Evolutionary conservation across 148 eudicot species (phyloP).

Genomic region (Rhododendron williamsianum): DNA sequence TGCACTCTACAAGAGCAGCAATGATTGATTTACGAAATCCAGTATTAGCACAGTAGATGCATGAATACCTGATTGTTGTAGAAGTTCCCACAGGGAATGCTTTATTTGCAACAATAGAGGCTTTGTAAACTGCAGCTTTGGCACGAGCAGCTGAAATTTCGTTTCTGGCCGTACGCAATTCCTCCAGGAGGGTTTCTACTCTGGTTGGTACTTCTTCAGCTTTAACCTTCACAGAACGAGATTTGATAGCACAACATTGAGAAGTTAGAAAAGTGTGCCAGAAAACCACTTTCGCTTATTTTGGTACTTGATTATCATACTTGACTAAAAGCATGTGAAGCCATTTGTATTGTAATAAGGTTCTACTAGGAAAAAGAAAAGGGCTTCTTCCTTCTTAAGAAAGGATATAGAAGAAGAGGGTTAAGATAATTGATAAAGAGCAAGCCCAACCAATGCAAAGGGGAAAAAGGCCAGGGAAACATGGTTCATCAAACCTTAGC

Average conservation of each 20-base stretch:
- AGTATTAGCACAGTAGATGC: not conserved
- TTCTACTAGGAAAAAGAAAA: not conserved
- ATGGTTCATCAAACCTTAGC: not conserved
- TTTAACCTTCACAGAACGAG: slow-evolving; percentile 51
- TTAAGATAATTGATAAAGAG: not conserved
- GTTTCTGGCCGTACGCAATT: slow-evolving; percentile 63
- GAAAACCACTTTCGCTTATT: not conserved
- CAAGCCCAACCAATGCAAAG: not conserved
- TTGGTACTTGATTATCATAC: not conserved
- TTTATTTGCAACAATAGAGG: slow-evolving; percentile 52
- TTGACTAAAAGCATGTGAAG: not conserved
- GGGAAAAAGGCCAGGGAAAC: not conserved
- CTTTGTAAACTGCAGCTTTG: slow-evolving; percentile 80
- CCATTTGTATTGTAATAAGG: no score
- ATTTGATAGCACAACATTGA: not conserved
- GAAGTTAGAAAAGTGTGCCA: not conserved
- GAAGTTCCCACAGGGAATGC: slow-evolving; percentile 59
- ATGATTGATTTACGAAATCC: not conserved
- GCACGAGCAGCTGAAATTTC: slow-evolving; percentile 80
- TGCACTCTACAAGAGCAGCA: not conserved
- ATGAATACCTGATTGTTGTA: slow-evolving; percentile 46
- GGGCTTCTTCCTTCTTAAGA: not conserved
- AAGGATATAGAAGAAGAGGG: no score
- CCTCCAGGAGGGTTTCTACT: slow-evolving; percentile 68
- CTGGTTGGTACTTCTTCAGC: slow-evolving; percentile 85